Evolutionary conservation across 2,329 filamentous ascomycete genomes (phyloP).

Genomic region (Paraphaeosphaeria sporulosa): DNA sequence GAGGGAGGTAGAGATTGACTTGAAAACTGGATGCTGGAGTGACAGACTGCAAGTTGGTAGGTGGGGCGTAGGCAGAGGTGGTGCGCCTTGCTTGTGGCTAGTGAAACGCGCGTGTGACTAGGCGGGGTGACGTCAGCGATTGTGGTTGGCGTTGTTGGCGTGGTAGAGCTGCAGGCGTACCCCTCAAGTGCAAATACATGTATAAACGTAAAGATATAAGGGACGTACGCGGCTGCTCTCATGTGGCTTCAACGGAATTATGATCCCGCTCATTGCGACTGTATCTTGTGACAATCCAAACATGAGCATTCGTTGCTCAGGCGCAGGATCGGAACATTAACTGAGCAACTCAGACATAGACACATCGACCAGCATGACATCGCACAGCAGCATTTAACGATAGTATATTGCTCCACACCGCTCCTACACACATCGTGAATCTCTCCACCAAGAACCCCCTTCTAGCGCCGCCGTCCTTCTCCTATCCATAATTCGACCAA

Average conservation of each 20-base stretch:
- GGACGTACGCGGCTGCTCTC: no score
- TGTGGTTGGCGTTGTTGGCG: conserved; percentile 2
- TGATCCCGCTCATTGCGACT: no score
- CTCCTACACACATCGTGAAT: background rate
- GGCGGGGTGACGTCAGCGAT: conserved; percentile 24
- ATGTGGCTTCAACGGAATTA: background rate
- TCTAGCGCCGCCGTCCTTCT: background rate
- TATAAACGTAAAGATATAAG: background rate
- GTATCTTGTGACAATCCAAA: background rate
- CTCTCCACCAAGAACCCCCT: background rate
- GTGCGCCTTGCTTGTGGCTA: conserved; percentile 2
- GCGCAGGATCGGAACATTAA: no score
- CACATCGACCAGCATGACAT: no score
- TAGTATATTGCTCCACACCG: background rate
- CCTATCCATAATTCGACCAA: background rate
- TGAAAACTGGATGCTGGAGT: background rate
- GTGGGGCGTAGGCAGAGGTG: background rate
- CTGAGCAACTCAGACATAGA: no score
- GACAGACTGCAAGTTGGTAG: no score
- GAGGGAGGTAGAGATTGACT: background rate
- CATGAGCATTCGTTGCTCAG: background rate
- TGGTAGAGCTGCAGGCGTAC: background rate
- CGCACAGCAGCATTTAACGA: no score
- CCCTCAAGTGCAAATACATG: no score
- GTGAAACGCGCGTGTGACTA: conserved; percentile 7